These are phyloP conservation scores for Musa acuminata DNA, from an alignment of 176 grass and related monocot species.

Conservation along the genomic window DNA sequence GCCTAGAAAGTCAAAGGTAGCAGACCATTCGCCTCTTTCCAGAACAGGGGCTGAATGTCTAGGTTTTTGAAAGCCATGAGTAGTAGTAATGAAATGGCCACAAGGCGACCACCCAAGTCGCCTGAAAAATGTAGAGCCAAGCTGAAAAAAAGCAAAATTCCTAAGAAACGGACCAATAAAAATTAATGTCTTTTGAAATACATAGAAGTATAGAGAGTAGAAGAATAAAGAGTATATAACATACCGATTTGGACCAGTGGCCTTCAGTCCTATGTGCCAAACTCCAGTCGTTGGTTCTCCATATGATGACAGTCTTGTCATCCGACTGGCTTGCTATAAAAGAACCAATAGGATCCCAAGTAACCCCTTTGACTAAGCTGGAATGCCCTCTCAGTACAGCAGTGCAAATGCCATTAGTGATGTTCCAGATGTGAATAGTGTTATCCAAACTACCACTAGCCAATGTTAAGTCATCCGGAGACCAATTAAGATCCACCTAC, in stretches of 20 bases:
- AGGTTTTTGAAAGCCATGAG: slow-evolving; percentile 98
- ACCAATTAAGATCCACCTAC: slow-evolving; percentile 99
- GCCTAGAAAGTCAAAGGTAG: slow-evolving; percentile 99
- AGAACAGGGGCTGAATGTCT: slow-evolving; percentile 95
- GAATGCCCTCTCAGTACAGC: slow-evolving; percentile 90
- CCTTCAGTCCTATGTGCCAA: slow-evolving; percentile 89
- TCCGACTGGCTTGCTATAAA: slow-evolving; percentile 96
- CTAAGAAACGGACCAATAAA: slow-evolving; percentile 24
- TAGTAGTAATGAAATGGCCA: slow-evolving; percentile 96
- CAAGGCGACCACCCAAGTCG: slow-evolving; percentile 90
- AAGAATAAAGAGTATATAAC: slow-evolving; percentile 19
- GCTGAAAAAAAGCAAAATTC: slow-evolving; percentile 32
- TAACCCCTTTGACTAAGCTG: slow-evolving; percentile 93
- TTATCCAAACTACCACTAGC: slow-evolving; percentile 94
- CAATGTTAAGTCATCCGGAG: slow-evolving; percentile 79
- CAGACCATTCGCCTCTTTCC: slow-evolving; percentile 90
- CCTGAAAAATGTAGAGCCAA: slow-evolving; percentile 98
- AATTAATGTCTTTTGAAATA: not conserved
- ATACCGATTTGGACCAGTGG: slow-evolving; percentile 94
- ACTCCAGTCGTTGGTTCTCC: slow-evolving; percentile 97
- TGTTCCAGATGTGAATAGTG: slow-evolving; percentile 93
- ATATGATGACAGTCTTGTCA: slow-evolving; percentile 93
- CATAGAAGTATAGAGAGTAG: not conserved
- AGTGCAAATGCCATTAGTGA: slow-evolving; percentile 86
- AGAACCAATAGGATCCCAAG: slow-evolving; percentile 98